These are phyloP conservation scores for Aspergillus nanangensis DNA, from an alignment of 495 filamentous ascomycete genomes.

Conservation along the genomic window DNA sequence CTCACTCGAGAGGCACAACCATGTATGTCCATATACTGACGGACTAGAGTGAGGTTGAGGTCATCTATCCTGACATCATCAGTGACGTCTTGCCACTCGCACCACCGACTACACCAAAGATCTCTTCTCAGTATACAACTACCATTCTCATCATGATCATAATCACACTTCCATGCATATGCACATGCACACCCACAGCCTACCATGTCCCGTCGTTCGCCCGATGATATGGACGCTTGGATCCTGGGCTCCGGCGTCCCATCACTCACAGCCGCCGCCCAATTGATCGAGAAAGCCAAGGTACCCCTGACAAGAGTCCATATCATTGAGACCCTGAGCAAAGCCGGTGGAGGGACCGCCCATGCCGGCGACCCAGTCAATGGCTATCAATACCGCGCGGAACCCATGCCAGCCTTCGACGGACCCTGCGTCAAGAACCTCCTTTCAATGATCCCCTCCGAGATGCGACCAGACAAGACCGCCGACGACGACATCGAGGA, in stretches of 20 bases:
- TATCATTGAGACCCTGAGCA: neutral
- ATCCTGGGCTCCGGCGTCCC: neutral
- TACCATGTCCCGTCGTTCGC: no score
- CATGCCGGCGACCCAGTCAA: neutral
- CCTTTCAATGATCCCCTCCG: neutral
- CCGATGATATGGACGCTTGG: no score
- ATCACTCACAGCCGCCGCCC: neutral
- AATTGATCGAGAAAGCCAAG: neutral
- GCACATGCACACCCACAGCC: no score
- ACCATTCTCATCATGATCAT: no score
- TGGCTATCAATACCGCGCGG: neutral
- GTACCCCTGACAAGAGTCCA: neutral
- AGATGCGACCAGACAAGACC: neutral
- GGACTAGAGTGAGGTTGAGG: no score
- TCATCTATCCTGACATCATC: no score
- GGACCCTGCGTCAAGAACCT: neutral
- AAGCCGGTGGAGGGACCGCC: neutral
- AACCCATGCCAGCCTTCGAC: neutral
- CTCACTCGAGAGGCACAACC: no score
- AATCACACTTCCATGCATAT: no score
- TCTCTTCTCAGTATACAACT: no score
- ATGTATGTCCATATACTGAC: no score
- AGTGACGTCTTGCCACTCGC: no score
- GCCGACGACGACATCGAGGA: neutral
- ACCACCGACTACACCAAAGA: no score